A percentile compares a stretch with the other conserved stretches of the same genome.
Conservation (phyloP, 2,329 filamentous ascomycete species). For the Coniella lustricola region DNA sequence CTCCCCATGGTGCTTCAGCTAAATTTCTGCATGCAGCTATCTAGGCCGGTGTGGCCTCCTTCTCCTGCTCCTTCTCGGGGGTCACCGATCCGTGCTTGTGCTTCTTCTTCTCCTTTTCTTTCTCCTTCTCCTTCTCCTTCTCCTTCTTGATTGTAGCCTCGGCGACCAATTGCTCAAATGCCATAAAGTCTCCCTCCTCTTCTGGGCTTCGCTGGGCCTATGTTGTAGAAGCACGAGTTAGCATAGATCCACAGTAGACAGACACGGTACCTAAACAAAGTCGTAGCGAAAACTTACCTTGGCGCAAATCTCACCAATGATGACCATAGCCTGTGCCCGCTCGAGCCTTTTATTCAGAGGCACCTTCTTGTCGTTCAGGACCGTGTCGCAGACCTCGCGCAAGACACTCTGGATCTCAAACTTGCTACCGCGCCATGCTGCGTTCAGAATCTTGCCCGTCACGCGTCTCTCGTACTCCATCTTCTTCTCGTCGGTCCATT, state of each 20-base stretch:
- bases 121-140: slow-evolving; percentile 65
- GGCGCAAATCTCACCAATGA: slow-evolving; percentile 82
- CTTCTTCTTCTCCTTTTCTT: slow-evolving; percentile 42
- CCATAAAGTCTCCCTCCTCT: slow-evolving; percentile 97
- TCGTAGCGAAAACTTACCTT: slow-evolving; percentile 52
- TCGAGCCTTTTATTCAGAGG: slow-evolving; percentile 79
- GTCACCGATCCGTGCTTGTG: slow-evolving; percentile 11
- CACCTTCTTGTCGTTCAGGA: slow-evolving; percentile 74
- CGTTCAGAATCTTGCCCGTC: slow-evolving; percentile 95
- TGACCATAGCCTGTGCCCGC: slow-evolving; percentile 79
- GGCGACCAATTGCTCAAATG: slow-evolving; percentile 95
- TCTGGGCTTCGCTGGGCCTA: slow-evolving; percentile 85
- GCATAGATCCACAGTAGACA: neutral
- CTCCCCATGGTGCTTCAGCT: too few species aligned
- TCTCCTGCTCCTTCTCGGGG: slow-evolving; percentile 1
- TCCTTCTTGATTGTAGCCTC: slow-evolving; percentile 95
- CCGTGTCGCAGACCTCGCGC: slow-evolving; percentile 85
- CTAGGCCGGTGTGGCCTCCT: too few species aligned
- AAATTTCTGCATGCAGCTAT: too few species aligned
- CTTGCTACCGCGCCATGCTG: slow-evolving; percentile 92
- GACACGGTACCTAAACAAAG: neutral
- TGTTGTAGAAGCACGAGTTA: slow-evolving; percentile 14
- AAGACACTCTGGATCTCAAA: slow-evolving; percentile 97
- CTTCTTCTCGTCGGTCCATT: slow-evolving; percentile 97
- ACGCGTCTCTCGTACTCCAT: slow-evolving; percentile 92